Conservation (phyloP, 768 basidiomycete genomes). For the Amanita inopinata region DNA sequence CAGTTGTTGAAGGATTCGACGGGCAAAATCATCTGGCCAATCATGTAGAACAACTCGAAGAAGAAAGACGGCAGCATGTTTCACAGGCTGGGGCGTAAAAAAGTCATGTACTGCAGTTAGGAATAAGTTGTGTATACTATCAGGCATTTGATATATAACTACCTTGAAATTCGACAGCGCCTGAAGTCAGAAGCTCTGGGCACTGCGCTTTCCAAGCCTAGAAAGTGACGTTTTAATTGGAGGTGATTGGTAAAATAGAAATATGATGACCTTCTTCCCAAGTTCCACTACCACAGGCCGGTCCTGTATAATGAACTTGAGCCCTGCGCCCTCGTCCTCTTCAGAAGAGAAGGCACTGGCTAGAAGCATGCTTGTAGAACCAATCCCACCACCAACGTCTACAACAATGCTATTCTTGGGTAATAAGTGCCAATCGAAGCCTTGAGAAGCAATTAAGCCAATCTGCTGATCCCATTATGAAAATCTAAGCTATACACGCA, state of each 20-base stretch:
- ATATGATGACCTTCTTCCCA: conserved; percentile 33
- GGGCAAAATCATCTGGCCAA: conserved; percentile 58
- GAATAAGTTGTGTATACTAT: conserved; percentile 1
- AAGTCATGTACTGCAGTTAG: conserved; percentile 57
- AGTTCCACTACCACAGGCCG: conserved; percentile 42
- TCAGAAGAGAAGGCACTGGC: conserved; percentile 23
- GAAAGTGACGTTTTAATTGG: conserved; percentile 7
- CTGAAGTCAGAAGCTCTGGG: conserved; percentile 46
- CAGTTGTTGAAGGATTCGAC: conserved; percentile 32
- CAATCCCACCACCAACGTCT: conserved; percentile 67
- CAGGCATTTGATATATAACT: conserved; percentile 7
- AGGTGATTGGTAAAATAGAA: conserved; percentile 10
- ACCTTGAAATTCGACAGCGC: conserved; percentile 47
- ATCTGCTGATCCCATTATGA: neutral
- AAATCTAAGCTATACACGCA: conserved; percentile 15
- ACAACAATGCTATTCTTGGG: conserved; percentile 42
- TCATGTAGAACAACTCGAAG: conserved; percentile 69
- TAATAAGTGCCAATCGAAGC: conserved; percentile 48
- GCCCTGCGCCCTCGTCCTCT: conserved; percentile 11
- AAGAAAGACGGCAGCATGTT: conserved; percentile 53
- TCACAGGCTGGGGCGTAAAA: conserved; percentile 52
- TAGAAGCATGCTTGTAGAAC: conserved; percentile 28
- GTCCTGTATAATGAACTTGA: conserved; percentile 57
- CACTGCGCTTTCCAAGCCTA: conserved; percentile 52
- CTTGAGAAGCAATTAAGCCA: conserved; percentile 22